Conservation (phyloP, 768 basidiomycete genomes). For the Tephrocybe sp. region DNA sequence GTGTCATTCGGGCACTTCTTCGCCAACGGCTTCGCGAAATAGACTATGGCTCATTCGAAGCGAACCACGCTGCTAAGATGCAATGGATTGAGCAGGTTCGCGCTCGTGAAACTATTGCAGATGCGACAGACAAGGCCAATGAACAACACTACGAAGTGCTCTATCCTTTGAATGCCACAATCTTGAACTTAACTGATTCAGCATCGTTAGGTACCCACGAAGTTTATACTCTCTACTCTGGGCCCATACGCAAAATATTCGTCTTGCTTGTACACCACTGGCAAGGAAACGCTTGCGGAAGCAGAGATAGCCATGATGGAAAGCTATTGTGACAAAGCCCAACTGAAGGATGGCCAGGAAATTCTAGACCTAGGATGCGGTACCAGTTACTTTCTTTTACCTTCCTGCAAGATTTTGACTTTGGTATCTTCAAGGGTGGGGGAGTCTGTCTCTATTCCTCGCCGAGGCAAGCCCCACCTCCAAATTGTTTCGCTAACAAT, state of each 20-base stretch:
- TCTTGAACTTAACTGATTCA: no score
- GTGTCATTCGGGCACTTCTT: conserved; percentile 39
- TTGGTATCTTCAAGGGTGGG: conserved; percentile 60
- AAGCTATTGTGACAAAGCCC: conserved; percentile 65
- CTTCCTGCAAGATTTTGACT: not conserved
- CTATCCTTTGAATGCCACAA: not conserved
- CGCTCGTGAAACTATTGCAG: conserved; percentile 52
- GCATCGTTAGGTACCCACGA: conserved; percentile 49
- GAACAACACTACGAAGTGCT: conserved; percentile 75
- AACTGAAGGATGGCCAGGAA: conserved; percentile 58
- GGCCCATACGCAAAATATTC: conserved; percentile 71
- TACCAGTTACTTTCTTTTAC: not conserved
- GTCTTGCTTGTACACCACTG: conserved; percentile 62
- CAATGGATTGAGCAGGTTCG: conserved; percentile 60
- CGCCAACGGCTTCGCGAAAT: conserved; percentile 60
- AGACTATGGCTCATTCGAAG: conserved; percentile 56
- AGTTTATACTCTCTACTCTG: conserved; percentile 65
- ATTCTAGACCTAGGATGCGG: conserved; percentile 72
- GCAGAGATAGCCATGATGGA: conserved; percentile 68
- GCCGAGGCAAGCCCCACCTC: conserved; percentile 42
- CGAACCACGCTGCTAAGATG: conserved; percentile 67
- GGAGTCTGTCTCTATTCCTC: conserved; percentile 66
- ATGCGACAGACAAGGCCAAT: conserved; percentile 65
- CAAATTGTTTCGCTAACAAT: no score
- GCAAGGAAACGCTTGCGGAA: conserved; percentile 56